Base-by-base conservation (phyloP, 2,329 filamentous ascomycete genomes). In the Fusarium veterinarium region DNA sequence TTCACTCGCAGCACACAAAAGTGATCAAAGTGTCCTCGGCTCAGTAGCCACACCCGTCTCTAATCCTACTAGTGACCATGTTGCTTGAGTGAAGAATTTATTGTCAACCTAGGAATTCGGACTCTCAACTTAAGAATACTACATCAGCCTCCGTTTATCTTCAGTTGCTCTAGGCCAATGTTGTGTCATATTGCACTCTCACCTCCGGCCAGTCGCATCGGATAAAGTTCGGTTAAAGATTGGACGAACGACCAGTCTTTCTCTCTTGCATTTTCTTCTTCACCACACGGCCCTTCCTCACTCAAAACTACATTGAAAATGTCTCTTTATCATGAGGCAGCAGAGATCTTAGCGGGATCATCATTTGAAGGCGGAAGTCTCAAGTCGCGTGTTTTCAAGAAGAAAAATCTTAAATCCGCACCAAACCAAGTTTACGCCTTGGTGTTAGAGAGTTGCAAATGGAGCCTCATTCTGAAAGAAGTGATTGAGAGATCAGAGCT, bases 321-420 rank as follows among this genome's bases (percentile, higher is more conserved):
- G 95, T 97, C 95, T 52, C 91, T 99, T 63, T 99, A 99, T 81
- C 93, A 97, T 80, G 96, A 98, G 84, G 93, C 95, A 11, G 94
- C 93, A 8, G 87, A 91, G 19, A 86, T 98, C 40, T 84, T 99
- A 62, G 84, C 89, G 2, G 88, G 89, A n/a, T 83, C 86, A 6
- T 73, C 76, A 1, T 69, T 75, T 14, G 74, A 80, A 31, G 91
- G 92, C n/a, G 94, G 94, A 23, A 97, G 94, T 31, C 87, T 98
- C 72, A 97, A 97, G 82, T 94, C 94, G 12, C 88, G 93, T 40
- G 90, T 98, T 48, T 98, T 96, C 81, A 86, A 87, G 65, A 91
- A 91, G 69, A 92, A 92, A 76, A 86, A 87, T 12, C 83, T 94
- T 74, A 97, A 95, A 79, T 95, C 93, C 20, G 89, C 92, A 6